These are phyloP conservation scores for Ascosphaera aggregata DNA, from an alignment of 2,329 filamentous ascomycete genomes.

Conservation along the genomic window DNA sequence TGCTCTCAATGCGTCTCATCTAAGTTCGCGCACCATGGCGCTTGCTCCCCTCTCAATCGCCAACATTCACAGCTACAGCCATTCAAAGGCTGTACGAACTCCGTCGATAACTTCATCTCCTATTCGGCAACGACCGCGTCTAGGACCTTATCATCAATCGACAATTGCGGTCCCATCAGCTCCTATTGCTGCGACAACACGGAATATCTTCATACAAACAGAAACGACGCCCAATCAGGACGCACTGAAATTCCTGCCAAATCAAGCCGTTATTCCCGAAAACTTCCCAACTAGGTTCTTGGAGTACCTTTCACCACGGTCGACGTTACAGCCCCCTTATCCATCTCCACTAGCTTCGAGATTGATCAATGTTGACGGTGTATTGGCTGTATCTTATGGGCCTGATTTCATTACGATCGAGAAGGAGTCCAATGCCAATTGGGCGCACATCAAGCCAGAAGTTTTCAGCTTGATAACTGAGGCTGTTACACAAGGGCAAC, in stretches of 20 bases:
- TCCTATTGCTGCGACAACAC: no score
- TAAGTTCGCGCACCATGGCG: no score
- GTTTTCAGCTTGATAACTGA: constrained; percentile 91
- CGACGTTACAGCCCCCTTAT: constrained; percentile 69
- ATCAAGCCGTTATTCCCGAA: constrained; percentile 61
- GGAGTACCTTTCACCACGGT: constrained; percentile 76
- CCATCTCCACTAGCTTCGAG: constrained; percentile 78
- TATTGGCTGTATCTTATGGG: constrained; percentile 89
- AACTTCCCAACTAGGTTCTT: constrained; percentile 52
- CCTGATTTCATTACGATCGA: constrained; percentile 92
- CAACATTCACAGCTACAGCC: no score
- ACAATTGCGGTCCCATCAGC: constrained; percentile 1
- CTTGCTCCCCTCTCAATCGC: no score
- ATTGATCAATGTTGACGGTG: constrained; percentile 80
- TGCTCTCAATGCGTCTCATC: no score
- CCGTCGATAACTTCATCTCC: no score
- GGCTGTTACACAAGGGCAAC: constrained; percentile 60
- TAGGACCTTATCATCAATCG: constrained; percentile 18
- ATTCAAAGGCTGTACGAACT: no score
- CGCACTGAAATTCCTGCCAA: constrained; percentile 84
- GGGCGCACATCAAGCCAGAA: constrained; percentile 88
- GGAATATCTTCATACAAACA: constrained; percentile 94
- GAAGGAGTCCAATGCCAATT: constrained; percentile 68
- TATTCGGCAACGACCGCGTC: no score
- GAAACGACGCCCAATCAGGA: constrained; percentile 88